phyloP scores from a whole-genome alignment of 31 red algal genomes.

The Endocladia muricata region DNA sequence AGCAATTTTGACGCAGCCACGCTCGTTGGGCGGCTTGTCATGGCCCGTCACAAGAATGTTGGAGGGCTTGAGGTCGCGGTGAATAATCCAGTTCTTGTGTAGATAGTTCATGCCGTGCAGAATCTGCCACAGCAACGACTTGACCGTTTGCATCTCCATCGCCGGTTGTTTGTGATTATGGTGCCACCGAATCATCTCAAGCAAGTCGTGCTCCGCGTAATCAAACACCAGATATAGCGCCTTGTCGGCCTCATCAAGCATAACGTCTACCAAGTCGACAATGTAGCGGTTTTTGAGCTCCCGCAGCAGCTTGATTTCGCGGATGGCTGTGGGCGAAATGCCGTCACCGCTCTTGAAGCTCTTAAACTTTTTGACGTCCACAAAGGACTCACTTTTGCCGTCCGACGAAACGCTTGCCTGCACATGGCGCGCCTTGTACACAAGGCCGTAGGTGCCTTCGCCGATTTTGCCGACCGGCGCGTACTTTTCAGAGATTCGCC shows the following conservation, averaged over 20 bases:
- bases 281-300: constrained; percentile 82
- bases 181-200: constrained; percentile 88
- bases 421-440: constrained; percentile 81
- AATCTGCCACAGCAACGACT: constrained; percentile 83
- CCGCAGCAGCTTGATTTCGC: constrained; percentile 91
- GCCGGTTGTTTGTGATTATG: constrained; percentile 50
- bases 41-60: constrained; percentile 85
- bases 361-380: constrained; percentile 89
- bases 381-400: constrained; percentile 48
- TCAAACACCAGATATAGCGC: constrained; percentile 95
- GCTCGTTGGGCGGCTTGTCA: constrained; percentile 71
- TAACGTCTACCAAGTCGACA: constrained; percentile 78
- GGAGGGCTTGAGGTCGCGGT: constrained; percentile 84
- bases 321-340: constrained; percentile 83
- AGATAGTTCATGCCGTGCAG: constrained; percentile 84
- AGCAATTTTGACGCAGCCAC: constrained; percentile 86
- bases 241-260: constrained; percentile 77
- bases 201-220: constrained; percentile 92
- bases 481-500: constrained; percentile 78
- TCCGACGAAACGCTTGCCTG: constrained; percentile 1
- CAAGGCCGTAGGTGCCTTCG: constrained; percentile 91
- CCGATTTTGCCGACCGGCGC: constrained; percentile 84
- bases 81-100: constrained; percentile 95
- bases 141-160: constrained; percentile 74
- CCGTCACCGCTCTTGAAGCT: constrained; percentile 81